A percentile compares a stretch with the other conserved stretches of the same genome.
Conservation (phyloP, 164 flowering plant species). For the Santalum album region DNA sequence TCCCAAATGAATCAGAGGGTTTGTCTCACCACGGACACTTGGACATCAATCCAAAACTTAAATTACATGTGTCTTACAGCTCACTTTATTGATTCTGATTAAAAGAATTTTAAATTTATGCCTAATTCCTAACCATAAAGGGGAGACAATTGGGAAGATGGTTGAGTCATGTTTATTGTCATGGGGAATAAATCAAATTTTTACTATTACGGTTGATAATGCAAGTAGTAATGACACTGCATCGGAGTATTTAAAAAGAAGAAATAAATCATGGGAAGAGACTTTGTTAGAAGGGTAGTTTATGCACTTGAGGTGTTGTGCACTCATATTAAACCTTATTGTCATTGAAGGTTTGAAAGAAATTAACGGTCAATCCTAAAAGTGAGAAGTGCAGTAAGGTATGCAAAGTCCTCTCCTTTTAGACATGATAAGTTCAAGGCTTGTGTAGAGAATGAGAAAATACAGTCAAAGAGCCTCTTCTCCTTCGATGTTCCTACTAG, state of each 20-base stretch:
- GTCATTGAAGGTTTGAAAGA: not conserved
- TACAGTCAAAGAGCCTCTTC: not conserved
- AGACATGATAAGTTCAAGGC: not conserved
- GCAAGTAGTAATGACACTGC: not conserved
- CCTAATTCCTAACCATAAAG: not conserved
- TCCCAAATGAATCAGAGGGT: no score
- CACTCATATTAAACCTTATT: not conserved
- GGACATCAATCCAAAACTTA: not conserved
- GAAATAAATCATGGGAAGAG: not conserved
- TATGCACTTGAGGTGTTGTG: not conserved
- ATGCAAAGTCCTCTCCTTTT: not conserved
- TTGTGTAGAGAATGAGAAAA: not conserved
- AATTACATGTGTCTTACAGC: not conserved
- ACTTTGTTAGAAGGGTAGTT: not conserved
- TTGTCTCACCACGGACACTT: not conserved
- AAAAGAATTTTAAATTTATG: not conserved
- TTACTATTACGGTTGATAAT: slow-evolving; percentile 1
- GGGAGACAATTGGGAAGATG: not conserved
- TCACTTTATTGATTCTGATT: not conserved
- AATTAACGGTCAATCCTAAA: not conserved
- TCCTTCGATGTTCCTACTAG: not conserved
- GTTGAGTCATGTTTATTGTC: not conserved
- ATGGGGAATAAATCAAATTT: not conserved
- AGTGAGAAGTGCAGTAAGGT: not conserved
- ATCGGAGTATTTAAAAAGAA: not conserved